Conservation (phyloP, 73 alveolate genomes). For the Paraurostyla sp. region DNA sequence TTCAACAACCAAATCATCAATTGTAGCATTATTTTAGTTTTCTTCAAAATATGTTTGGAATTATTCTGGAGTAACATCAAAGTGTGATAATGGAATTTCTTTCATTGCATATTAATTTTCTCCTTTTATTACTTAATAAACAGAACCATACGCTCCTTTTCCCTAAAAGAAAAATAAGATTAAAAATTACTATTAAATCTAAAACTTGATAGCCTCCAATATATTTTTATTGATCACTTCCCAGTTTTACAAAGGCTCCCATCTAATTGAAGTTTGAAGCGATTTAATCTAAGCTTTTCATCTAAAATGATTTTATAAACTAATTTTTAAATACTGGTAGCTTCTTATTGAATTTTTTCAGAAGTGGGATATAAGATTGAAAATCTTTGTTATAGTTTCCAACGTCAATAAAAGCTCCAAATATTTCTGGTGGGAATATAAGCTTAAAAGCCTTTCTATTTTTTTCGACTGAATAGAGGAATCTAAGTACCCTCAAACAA, state of each 20-base stretch:
- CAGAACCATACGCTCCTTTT: conserved; percentile 96
- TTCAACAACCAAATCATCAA: conserved; percentile 79
- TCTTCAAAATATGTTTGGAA: conserved; percentile 40
- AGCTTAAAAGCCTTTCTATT: conserved; percentile 74
- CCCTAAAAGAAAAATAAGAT: conserved; percentile 60
- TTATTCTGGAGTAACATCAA: conserved; percentile 74
- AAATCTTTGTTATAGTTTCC: conserved; percentile 86
- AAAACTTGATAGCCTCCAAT: conserved; percentile 82
- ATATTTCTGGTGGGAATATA: conserved; percentile 78
- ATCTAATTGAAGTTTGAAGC: conserved; percentile 61
- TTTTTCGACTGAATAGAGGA: conserved; percentile 64
- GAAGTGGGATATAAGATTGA: conserved; percentile 65
- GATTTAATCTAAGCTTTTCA: conserved; percentile 68
- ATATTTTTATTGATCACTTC: conserved; percentile 53
- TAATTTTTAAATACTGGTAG: conserved; percentile 53
- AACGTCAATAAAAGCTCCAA: conserved; percentile 88
- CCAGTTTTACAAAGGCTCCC: conserved; percentile 59
- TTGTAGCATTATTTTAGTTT: conserved; percentile 61
- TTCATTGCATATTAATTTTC: conserved; percentile 88
- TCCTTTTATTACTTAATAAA: conserved; percentile 85
- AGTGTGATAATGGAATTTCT: conserved; percentile 78
- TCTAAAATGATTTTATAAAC: conserved; percentile 52
- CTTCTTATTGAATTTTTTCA: conserved; percentile 71
- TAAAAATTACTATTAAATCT: conserved; percentile 67
- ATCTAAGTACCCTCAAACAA: conserved; percentile 66